Conservation (phyloP, 2,329 filamentous ascomycete genomes). For the Pseudogymnoascus sp. region DNA sequence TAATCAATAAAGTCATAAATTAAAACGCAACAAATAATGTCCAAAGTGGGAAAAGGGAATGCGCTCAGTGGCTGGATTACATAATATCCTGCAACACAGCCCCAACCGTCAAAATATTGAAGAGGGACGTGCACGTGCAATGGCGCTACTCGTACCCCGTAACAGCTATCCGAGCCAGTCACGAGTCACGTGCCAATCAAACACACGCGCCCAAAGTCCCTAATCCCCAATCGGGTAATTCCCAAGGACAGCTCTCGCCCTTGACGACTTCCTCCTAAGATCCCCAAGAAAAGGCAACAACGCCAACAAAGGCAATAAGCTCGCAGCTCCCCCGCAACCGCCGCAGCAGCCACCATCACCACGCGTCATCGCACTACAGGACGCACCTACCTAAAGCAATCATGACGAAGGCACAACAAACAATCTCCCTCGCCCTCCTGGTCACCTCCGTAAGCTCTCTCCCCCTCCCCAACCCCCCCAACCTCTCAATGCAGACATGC, state of each 20-base stretch:
- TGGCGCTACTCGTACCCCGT: not conserved
- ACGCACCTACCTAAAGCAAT: constrained; percentile 27
- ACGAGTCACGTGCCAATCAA: not conserved
- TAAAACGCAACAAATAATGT: not conserved
- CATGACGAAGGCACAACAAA: constrained; percentile 94
- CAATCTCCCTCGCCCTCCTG: constrained; percentile 78
- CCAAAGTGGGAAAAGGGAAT: not conserved
- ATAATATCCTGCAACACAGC: constrained; percentile 2
- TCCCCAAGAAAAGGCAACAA: not conserved
- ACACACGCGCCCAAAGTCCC: not conserved
- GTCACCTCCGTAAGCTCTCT: constrained; percentile 67
- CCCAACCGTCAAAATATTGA: not conserved
- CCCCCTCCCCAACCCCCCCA: constrained; percentile 12
- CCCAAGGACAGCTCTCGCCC: constrained; percentile 1
- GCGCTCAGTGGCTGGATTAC: not conserved
- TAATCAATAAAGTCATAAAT: constrained; percentile 1
- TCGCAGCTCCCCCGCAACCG: not conserved
- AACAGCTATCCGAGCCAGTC: not conserved
- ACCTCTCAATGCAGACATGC: constrained; percentile 6
- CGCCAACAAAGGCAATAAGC: constrained; percentile 2
- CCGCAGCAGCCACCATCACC: not conserved
- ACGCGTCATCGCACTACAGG: not conserved
- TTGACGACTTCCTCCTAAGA: not conserved
- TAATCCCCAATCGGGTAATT: constrained; percentile 6
- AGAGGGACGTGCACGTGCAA: not conserved